A percentile compares a stretch with the other conserved stretches of the same genome.
These are phyloP conservation scores for Aspergillus sp. DNA, from an alignment of 2,329 filamentous ascomycete species.

Conservation along the genomic window DNA sequence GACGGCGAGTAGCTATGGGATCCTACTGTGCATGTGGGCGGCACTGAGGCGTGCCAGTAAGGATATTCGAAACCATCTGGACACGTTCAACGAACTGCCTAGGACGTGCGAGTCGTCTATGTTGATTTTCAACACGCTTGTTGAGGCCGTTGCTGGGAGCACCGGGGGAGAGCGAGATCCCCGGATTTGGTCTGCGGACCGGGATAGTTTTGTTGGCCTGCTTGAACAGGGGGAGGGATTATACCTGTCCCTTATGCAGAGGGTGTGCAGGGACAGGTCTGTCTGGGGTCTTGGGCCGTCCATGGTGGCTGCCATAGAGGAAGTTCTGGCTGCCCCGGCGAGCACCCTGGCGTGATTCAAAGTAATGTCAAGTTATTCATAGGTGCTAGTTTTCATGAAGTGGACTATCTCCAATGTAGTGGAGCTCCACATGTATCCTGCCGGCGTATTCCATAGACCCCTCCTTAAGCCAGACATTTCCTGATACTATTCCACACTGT, in stretches of 20 bases:
- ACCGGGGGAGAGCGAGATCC: not conserved
- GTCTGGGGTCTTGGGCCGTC: constrained; percentile 2
- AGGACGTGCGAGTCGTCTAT: constrained; percentile 22
- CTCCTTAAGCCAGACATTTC: too few species aligned
- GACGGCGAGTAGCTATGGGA: constrained; percentile 27
- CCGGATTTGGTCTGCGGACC: not conserved
- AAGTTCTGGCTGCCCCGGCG: not conserved
- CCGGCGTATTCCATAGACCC: too few species aligned
- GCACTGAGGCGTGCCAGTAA: constrained; percentile 27
- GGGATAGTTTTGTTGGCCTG: not conserved
- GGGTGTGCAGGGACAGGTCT: not conserved
- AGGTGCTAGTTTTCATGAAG: too few species aligned
- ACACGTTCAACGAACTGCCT: constrained; percentile 17
- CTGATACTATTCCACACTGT: too few species aligned
- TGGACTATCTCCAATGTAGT: too few species aligned
- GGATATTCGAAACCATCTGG: constrained; percentile 22
- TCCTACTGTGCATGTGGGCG: constrained; percentile 33
- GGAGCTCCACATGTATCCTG: too few species aligned
- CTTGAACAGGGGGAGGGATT: not conserved
- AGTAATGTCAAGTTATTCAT: not conserved
- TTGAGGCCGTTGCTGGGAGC: constrained; percentile 10
- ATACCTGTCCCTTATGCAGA: not conserved
- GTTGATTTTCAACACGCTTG: constrained; percentile 26
- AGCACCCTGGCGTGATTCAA: not conserved
- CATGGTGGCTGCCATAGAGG: not conserved